These are phyloP conservation scores for Acmispon strigosus DNA, from an alignment of 306 rosid species.

Conservation along the genomic window DNA sequence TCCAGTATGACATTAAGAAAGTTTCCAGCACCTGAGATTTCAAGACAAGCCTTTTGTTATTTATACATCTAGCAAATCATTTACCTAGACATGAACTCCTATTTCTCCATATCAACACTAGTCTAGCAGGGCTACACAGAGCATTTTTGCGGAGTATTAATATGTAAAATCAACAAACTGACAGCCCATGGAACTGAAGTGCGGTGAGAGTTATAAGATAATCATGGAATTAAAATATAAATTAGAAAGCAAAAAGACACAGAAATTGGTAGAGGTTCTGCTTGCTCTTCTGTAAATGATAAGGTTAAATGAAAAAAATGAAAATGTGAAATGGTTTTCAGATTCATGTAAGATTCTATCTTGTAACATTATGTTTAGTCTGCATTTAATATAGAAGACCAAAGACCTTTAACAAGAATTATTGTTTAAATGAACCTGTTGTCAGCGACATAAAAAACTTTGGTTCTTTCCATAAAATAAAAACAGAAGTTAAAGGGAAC, in stretches of 20 bases:
- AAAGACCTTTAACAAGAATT: too few relatives aligned
- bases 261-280: too few relatives aligned
- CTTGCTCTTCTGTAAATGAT: too few relatives aligned
- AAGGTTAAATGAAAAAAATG: too few relatives aligned
- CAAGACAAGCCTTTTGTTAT: constrained; percentile 21
- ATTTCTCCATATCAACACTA: constrained; percentile 4
- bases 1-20: constrained; percentile 68
- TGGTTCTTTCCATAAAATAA: not conserved
- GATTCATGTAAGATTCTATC: too few relatives aligned
- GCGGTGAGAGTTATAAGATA: too few relatives aligned
- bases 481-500: not conserved
- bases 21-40: constrained; percentile 67
- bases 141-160: not conserved
- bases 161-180: not conserved
- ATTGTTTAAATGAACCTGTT: not conserved
- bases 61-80: not conserved
- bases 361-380: too few relatives aligned
- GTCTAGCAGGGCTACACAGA: not conserved
- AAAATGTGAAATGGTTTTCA: too few relatives aligned
- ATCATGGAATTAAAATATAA: too few relatives aligned
- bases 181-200: not conserved
- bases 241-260: too few relatives aligned
- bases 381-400: too few relatives aligned
- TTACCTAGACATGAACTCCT: constrained; percentile 1
- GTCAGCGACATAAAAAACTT: not conserved